Conservation (phyloP, 1,284 basidiomycete species). For the Tylopilus sp. region DNA sequence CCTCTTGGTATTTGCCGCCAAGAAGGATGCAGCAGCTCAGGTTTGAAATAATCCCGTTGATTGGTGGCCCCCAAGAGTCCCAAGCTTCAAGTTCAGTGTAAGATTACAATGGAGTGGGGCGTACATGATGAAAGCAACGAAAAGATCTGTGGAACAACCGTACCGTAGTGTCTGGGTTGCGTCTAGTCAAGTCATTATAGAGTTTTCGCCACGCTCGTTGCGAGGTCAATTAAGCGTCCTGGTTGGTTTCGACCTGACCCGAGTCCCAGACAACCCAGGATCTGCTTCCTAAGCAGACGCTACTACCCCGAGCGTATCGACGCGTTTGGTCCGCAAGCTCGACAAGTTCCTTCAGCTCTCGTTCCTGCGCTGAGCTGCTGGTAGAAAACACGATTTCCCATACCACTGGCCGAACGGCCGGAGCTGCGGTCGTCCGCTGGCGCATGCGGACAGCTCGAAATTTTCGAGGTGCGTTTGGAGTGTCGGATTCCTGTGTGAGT, state of each 20-base stretch:
- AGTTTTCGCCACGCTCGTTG: not conserved
- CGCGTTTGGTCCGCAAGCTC: constrained; percentile 1
- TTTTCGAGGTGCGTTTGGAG: not conserved
- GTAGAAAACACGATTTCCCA: constrained; percentile 19
- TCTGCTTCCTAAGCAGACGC: constrained; percentile 11
- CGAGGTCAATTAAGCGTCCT: not conserved
- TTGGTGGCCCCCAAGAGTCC: not conserved
- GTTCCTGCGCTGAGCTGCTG: constrained; percentile 13
- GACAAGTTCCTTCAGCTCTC: constrained; percentile 15
- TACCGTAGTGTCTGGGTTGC: constrained; percentile 8
- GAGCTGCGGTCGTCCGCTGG: not conserved
- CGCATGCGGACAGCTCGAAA: constrained; percentile 28
- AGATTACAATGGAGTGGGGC: constrained; percentile 6
- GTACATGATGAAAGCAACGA: not conserved
- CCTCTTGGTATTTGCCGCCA: constrained; percentile 80
- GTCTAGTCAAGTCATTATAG: not conserved
- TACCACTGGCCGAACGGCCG: too few relatives aligned
- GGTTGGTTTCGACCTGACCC: constrained; percentile 1
- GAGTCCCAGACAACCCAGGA: constrained; percentile 22
- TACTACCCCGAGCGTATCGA: not conserved
- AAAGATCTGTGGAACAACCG: constrained; percentile 7
- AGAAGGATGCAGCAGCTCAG: constrained; percentile 52
- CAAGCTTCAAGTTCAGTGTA: constrained; percentile 15
- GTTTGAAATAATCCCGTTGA: constrained; percentile 12
- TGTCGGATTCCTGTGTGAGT: constrained; percentile 15